Base-by-base conservation (phyloP, 148 eudicot species). In the Drosera capensis region DNA sequence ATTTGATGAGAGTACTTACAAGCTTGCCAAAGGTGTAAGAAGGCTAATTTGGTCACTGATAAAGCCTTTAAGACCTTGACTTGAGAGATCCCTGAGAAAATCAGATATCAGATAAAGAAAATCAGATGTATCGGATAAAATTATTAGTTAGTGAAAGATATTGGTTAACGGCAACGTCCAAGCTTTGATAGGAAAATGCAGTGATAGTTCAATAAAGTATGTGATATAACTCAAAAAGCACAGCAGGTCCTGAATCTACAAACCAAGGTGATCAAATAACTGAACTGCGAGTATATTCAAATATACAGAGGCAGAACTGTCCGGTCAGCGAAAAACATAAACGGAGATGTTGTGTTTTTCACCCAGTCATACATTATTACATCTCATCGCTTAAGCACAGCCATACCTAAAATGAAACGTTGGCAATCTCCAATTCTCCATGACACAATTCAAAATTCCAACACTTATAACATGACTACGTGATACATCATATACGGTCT, bases 51-150 rank as follows among this genome's bases (percentile, higher is more conserved):
- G 52, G 40, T 90, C 95, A 49, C 82, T 78, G 40, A 90, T 75
- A 49, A 56, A 71, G 40, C 97, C 97, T 69, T 90, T 90, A 62
- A 90, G 63, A 23, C 97, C 97, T 59, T 90, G 97, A 57, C 87
- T 90, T 48, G 84, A 85, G 51, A 90, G 87, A 59, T 90, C 92
- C 58, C 97, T 90, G 77, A 30, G 54, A 35, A 43, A 20, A 42
- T 20, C 43, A 56, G 36, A 8, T 21, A 48, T 48, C 13, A 48
- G 25, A 48, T 48, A 48, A 30, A 37, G n/a, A n/a, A 30, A 37
- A 48, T 29, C 14, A 46, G 52, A 6, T 39, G n/a, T n/a, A n/a
- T n/a, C n/a, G n/a, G n/a, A n/a, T n/a, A n/a, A n/a, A n/a, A n/a
- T n/a, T n/a, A n/a, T n/a, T n/a, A n/a, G n/a, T n/a, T n/a, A 28